These are phyloP conservation scores for Sonneratia alba DNA, from an alignment of 345 rosid genomes.

Conservation along the genomic window DNA sequence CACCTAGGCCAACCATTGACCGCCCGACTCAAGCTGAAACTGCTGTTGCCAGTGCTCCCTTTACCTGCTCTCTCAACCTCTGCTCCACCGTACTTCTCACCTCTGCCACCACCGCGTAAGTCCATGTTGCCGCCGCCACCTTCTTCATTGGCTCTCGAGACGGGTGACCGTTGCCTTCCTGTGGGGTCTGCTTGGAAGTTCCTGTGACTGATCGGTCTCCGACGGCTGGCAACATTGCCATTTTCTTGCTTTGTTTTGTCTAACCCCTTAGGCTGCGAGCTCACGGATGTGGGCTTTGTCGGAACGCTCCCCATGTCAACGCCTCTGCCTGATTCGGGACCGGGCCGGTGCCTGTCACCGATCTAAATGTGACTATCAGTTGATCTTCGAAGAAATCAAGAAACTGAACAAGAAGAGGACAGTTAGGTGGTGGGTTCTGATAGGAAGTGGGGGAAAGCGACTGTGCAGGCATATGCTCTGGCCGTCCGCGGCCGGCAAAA, in stretches of 20 bases:
- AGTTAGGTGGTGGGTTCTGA: constrained; percentile 15
- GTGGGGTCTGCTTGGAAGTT: constrained; percentile 4
- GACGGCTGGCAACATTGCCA: constrained; percentile 26
- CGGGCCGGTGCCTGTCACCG: background rate
- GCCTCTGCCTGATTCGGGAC: constrained; percentile 8
- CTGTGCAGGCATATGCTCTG: constrained; percentile 7
- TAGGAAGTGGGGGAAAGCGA: constrained; percentile 10
- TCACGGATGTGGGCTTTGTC: constrained; percentile 24
- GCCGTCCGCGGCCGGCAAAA: constrained; percentile 46
- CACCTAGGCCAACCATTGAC: constrained; percentile 61
- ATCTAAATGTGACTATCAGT: background rate
- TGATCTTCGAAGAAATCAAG: constrained; percentile 1
- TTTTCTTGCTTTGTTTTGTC: constrained; percentile 35
- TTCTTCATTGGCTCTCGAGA: background rate
- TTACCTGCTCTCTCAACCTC: background rate
- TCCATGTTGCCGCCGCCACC: constrained; percentile 4
- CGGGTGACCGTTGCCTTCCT: background rate
- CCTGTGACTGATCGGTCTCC: constrained; percentile 43
- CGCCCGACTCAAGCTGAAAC: constrained; percentile 1
- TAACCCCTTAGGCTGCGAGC: constrained; percentile 28
- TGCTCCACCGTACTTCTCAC: constrained; percentile 4
- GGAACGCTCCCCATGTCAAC: constrained; percentile 42
- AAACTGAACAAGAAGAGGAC: constrained; percentile 14
- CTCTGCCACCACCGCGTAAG: constrained; percentile 9
- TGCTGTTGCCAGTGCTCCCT: constrained; percentile 6